These are phyloP conservation scores for Dactylellina leptospora DNA, from an alignment of 2,329 filamentous ascomycete species.

Conservation along the genomic window DNA sequence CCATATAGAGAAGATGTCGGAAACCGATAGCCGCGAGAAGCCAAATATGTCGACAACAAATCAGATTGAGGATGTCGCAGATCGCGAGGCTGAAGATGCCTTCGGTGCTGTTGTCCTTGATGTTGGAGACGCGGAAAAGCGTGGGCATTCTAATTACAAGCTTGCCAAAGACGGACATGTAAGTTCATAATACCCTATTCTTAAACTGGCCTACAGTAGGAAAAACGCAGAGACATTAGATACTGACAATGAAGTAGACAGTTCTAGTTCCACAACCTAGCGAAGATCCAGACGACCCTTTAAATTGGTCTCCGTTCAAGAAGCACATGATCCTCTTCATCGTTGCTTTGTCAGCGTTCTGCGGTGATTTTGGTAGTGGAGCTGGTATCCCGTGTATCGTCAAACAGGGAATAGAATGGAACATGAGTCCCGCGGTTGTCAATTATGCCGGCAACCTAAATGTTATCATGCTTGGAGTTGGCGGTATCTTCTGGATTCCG, in stretches of 20 bases:
- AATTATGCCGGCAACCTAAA: slow-evolving; percentile 67
- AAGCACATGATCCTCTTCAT: slow-evolving; percentile 66
- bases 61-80: slow-evolving; percentile 36
- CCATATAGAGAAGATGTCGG: slow-evolving; percentile 23
- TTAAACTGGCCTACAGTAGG: too few species aligned
- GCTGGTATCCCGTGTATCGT: slow-evolving; percentile 58
- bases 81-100: slow-evolving; percentile 37
- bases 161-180: slow-evolving; percentile 61
- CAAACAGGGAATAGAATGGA: slow-evolving; percentile 62
- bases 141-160: slow-evolving; percentile 57
- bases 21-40: slow-evolving; percentile 48
- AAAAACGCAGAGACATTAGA: background rate
- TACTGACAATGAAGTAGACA: slow-evolving; percentile 56
- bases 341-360: slow-evolving; percentile 63
- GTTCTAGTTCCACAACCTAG: slow-evolving; percentile 68
- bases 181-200: too few species aligned
- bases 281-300: slow-evolving; percentile 65
- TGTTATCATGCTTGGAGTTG: slow-evolving; percentile 64
- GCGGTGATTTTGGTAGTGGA: slow-evolving; percentile 64
- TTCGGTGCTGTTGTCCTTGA: slow-evolving; percentile 55
- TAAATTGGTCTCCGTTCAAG: slow-evolving; percentile 66
- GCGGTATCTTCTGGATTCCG: slow-evolving; percentile 57
- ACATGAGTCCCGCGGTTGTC: slow-evolving; percentile 63
- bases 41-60: slow-evolving; percentile 22
- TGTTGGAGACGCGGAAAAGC: slow-evolving; percentile 59